Percentiles rank a stretch among this genome's conserved stretches.
phyloP scores from a whole-genome alignment of 768 basidiomycete species.

The Pluteus cervinus region DNA sequence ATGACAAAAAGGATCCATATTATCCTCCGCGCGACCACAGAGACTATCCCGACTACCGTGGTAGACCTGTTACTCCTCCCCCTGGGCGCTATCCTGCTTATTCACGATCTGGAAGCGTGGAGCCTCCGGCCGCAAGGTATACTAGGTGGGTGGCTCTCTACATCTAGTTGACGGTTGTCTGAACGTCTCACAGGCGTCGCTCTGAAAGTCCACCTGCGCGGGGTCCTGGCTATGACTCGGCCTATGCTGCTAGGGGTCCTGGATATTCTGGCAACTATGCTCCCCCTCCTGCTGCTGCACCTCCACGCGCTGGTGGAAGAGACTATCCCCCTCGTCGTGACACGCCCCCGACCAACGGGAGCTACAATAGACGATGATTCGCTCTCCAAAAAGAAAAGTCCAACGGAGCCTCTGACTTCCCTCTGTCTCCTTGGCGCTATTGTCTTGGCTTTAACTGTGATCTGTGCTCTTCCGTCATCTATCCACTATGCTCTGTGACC shows the following conservation, averaged over 20 bases:
- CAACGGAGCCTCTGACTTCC: no score
- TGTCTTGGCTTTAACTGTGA: no score
- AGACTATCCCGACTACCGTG: conserved; percentile 54
- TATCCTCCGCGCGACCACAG: conserved; percentile 21
- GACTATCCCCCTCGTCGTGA: no score
- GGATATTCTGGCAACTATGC: conserved; percentile 6
- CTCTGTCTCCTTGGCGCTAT: no score
- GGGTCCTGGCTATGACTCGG: conserved; percentile 42
- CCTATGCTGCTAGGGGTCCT: conserved; percentile 43
- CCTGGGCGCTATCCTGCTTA: conserved; percentile 49
- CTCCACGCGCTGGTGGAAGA: conserved; percentile 9
- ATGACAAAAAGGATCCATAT: neutral
- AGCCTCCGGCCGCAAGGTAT: conserved; percentile 39
- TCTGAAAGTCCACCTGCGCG: conserved; percentile 65
- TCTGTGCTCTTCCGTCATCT: no score
- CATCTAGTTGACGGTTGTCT: neutral
- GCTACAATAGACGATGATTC: no score
- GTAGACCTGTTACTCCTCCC: conserved; percentile 47
- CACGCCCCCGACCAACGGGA: no score
- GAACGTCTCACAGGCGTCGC: conserved; percentile 44
- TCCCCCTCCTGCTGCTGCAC: conserved; percentile 3
- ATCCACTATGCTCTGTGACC: no score
- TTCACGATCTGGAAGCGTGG: conserved; percentile 41
- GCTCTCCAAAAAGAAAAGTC: no score
- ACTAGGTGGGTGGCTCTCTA: conserved; percentile 28